Conservation (phyloP, 2,329 filamentous ascomycete genomes). For the Diaporthe capsici region DNA sequence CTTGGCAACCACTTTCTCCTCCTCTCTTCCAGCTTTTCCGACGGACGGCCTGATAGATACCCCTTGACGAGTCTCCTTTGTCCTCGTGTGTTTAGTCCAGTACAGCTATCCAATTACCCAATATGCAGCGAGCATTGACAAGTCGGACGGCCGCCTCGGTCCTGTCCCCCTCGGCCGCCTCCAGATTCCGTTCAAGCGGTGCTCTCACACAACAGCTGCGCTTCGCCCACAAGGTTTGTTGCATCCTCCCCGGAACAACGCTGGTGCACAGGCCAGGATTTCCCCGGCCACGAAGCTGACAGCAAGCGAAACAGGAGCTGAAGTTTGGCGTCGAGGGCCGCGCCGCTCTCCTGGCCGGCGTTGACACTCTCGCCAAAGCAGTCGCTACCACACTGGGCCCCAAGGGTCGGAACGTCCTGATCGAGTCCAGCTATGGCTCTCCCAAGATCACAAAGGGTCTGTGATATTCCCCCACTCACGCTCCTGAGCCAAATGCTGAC, state of each 20-base stretch:
- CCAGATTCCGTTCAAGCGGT: conserved; percentile 74
- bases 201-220: conserved; percentile 88
- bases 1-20: conserved; percentile 17
- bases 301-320: conserved; percentile 76
- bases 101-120: conserved; percentile 57
- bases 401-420: conserved; percentile 98
- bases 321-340: conserved; percentile 98
- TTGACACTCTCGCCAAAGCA: conserved; percentile 96
- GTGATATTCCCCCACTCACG: conserved; percentile 45
- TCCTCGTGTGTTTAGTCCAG: conserved; percentile 45
- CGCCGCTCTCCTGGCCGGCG: conserved; percentile 89
- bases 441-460: conserved; percentile 99
- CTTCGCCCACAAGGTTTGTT: conserved; percentile 94
- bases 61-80: conserved; percentile 45
- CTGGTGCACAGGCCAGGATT: background rate
- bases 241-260: conserved; percentile 16
- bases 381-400: conserved; percentile 96
- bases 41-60: conserved; percentile 46
- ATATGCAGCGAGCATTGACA: conserved; percentile 96
- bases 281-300: conserved; percentile 48
- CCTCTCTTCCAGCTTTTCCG: conserved; percentile 30
- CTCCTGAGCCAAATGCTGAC: conserved; percentile 31
- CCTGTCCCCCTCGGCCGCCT: conserved; percentile 77
- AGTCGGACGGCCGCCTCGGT: conserved; percentile 84
- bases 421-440: conserved; percentile 98